Evolutionary conservation across 768 basidiomycete species (phyloP), one percentile per base, ranked within the genome.

Genomic region (Rhodotorula taiwanensis): DNA sequence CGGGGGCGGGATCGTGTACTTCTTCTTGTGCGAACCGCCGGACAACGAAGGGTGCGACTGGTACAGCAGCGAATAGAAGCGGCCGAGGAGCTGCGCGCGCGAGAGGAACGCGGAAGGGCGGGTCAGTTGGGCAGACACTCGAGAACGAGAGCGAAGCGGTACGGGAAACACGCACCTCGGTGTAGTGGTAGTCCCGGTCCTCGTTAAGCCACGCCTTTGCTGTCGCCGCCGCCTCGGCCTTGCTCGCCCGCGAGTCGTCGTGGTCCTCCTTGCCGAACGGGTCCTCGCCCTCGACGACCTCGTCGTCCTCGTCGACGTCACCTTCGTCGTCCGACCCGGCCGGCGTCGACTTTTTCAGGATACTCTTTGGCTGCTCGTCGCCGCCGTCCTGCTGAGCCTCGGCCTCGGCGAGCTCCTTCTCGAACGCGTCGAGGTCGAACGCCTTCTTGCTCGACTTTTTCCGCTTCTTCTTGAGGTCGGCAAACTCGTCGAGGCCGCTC

Each of bases 121-220:
- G 27, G 36, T 53, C 36, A 31, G 48, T 3, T 4, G 3, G 9
- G 5, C 2, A n/a, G 23, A 30, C 14, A 16, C 25, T 16, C 27
- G n/a, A 30, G 11, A 9, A 31, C n/a, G n/a, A n/a, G n/a, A n/a
- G n/a, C n/a, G n/a, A n/a, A n/a, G 15, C 16, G 10, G 14, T 14
- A 0, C 33, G 4, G 28, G 4, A 16, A 4, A 33, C 9, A 14
- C 81, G 52, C 43, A 88, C 92, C 82, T 99, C 94, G 57, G 82
- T 83, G 75, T 98, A 99, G n/a, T 84, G 87, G 75, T 97, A 95
- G 76, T 98, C 94, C 48, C 94, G 83, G 76, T 97, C 93, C 74
- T 83, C 83, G 53, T 62, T 62, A 30, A 95, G 81, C 94, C 94
- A 99, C 49, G 89, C 73, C 62, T 79, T 78, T 42, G 76, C 83